Base-by-base conservation (phyloP, 2,329 filamentous ascomycete genomes). In the Claviceps spartinae region DNA sequence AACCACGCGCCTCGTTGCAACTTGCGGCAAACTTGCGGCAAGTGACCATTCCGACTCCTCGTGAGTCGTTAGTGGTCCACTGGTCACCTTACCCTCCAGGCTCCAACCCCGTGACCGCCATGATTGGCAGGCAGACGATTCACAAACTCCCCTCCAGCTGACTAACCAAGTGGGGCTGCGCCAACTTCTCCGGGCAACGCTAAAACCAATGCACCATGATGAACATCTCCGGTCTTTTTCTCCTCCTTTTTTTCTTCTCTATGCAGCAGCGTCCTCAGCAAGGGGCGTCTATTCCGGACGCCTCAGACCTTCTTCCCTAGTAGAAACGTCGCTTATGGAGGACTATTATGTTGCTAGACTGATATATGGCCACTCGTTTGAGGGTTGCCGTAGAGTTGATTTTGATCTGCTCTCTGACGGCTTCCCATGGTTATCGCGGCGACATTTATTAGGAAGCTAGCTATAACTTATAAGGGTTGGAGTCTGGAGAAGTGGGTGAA, bases 381-480 rank as follows among this genome's bases (percentile, higher is more conserved):
- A 72, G 68, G 69, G 69, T 68, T 65, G 64, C 58, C 65, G 65
- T 60, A 51, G 26, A 46, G 16, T 44, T 8, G 42, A 9, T 44
- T 42, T 36, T 6, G 5, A 18, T 54, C 26, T 6, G 30, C 30
- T 59, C 60, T 61, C 63, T 70, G 66, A 63, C 65, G 65, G 67
- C 66, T 64, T 67, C 69, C 68, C 58, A 72, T 72, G 69, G 68
- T 69, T 67, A 64, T 61, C 52, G 65, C 65, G 68, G 69, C 67
- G 59, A 71, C 69, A 71, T 46, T 4, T 34, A 34, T 4, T 34
- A 34, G 30, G 9, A 34, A 11, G 9, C 30, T 34, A 30, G 30
- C 30, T 30, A 8, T 9, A 30, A 30, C 26, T 8, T 30, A 9
- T 3, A 24, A 11, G 9, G 30, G 30, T 34, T 34, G 4, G 9